A percentile compares a stretch with the other conserved stretches of the same genome.
Conservation (phyloP, 805 yeast species). For the Metschnikowia corniflorae region DNA sequence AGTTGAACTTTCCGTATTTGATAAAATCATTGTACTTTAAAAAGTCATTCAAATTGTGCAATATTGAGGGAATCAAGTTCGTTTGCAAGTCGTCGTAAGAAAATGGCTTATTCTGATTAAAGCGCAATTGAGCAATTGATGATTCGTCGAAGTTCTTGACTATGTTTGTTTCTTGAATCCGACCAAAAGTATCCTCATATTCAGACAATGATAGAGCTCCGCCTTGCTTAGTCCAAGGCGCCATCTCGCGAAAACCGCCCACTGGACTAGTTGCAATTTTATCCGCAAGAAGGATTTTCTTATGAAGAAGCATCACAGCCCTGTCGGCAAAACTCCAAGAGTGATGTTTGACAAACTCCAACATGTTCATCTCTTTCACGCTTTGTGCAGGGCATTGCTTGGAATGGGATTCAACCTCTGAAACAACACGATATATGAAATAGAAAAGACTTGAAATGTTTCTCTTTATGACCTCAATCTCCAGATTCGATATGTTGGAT, state of each 20-base stretch:
- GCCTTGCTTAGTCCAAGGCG: slow-evolving; percentile 12
- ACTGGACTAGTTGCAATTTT: slow-evolving; percentile 2
- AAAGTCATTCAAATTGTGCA: slow-evolving; percentile 56
- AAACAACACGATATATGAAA: slow-evolving; percentile 48
- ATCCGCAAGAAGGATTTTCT: slow-evolving; percentile 38
- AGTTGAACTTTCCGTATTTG: slow-evolving; percentile 51
- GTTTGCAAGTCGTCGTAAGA: slow-evolving; percentile 49
- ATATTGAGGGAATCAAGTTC: slow-evolving; percentile 52
- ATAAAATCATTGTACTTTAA: slow-evolving; percentile 50
- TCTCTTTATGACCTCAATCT: slow-evolving; percentile 42
- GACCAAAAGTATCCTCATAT: slow-evolving; percentile 41
- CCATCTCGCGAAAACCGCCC: slow-evolving; percentile 1
- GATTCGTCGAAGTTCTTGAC: slow-evolving; percentile 36
- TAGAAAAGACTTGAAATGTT: slow-evolving; percentile 50
- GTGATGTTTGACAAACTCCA: slow-evolving; percentile 46
- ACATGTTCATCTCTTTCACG: slow-evolving; percentile 41
- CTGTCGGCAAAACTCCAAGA: slow-evolving; percentile 54
- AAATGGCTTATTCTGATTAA: slow-evolving; percentile 38
- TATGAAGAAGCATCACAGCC: slow-evolving; percentile 43
- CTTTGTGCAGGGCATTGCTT: slow-evolving; percentile 35
- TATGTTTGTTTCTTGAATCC: slow-evolving; percentile 36
- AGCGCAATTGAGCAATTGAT: slow-evolving; percentile 33
- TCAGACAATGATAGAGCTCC: slow-evolving; percentile 33
- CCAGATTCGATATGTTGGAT: slow-evolving; percentile 38
- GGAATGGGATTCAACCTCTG: slow-evolving; percentile 32